Conservation (phyloP, 148 eudicot genomes). For the Chenopodium suecicum region DNA sequence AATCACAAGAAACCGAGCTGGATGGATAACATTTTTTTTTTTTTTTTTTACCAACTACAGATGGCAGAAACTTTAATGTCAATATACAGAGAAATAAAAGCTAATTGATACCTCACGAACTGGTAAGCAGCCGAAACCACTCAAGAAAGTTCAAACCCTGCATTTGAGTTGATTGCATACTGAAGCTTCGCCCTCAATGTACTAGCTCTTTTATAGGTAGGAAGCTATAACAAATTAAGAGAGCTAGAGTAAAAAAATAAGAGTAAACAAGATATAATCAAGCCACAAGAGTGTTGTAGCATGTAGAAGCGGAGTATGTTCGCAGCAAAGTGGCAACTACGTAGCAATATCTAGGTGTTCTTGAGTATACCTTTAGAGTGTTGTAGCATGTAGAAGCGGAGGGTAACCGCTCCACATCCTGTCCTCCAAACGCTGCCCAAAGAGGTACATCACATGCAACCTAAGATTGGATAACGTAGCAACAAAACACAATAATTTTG, state of each 20-base stretch:
- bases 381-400: slow-evolving; percentile 99
- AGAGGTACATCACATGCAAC: slow-evolving; percentile 85
- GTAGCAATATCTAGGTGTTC: not conserved
- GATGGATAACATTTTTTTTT: too few relatives aligned
- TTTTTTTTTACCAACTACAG: not conserved
- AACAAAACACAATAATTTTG: not conserved
- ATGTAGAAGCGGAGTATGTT: not conserved
- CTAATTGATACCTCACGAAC: slow-evolving; percentile 25
- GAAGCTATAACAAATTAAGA: slow-evolving; percentile 57
- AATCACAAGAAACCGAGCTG: too few relatives aligned
- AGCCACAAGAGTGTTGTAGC: not conserved
- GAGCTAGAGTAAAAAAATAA: slow-evolving; percentile 12
- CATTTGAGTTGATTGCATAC: slow-evolving; percentile 95
- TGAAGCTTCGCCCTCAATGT: slow-evolving; percentile 88
- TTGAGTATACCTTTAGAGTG: slow-evolving; percentile 76
- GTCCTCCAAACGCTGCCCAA: slow-evolving; percentile 95
- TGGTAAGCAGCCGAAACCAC: slow-evolving; percentile 8
- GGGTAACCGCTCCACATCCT: slow-evolving; percentile 97
- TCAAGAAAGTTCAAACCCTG: slow-evolving; percentile 95
- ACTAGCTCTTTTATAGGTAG: slow-evolving; percentile 84
- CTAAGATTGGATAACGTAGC: slow-evolving; percentile 29
- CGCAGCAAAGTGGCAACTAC: not conserved
- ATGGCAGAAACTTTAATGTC: not conserved
- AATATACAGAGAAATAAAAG: not conserved
- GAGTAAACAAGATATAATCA: slow-evolving; percentile 11